Conservation (phyloP, 1,284 basidiomycete genomes). For the Sphaerobolus stellatus region DNA sequence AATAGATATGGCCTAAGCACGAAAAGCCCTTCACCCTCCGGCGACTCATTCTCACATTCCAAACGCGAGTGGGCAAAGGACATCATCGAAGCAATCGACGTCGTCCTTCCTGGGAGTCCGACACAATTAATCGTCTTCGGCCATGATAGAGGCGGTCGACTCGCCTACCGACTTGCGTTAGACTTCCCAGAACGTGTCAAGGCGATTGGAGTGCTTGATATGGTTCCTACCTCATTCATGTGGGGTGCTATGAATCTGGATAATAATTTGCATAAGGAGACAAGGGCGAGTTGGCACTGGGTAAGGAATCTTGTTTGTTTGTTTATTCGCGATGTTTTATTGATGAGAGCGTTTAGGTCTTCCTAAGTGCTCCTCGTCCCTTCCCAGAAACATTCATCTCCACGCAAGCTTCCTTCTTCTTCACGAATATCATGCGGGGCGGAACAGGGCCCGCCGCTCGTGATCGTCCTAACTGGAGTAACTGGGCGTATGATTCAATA, state of each 20-base stretch:
- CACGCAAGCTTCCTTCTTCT: slow-evolving; percentile 21
- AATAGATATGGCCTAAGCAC: slow-evolving; percentile 25
- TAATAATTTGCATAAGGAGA: slow-evolving; percentile 19
- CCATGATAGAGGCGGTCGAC: slow-evolving; percentile 29
- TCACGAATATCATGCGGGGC: slow-evolving; percentile 16
- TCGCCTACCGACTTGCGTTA: slow-evolving; percentile 27
- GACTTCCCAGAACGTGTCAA: slow-evolving; percentile 21
- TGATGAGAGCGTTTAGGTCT: slow-evolving; percentile 19
- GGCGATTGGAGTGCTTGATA: slow-evolving; percentile 26
- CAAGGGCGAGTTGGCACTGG: slow-evolving; percentile 25
- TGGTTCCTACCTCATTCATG: slow-evolving; percentile 25
- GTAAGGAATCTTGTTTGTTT: slow-evolving; percentile 12
- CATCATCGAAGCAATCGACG: slow-evolving; percentile 21
- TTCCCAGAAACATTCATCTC: slow-evolving; percentile 26
- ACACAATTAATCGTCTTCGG: slow-evolving; percentile 23
- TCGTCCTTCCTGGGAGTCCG: slow-evolving; percentile 8
- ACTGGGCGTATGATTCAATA: slow-evolving; percentile 23
- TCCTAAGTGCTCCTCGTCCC: slow-evolving; percentile 26
- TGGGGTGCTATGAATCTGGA: slow-evolving; percentile 24
- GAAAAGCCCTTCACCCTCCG: slow-evolving; percentile 20
- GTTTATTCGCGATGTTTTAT: neutral
- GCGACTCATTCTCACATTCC: slow-evolving; percentile 22
- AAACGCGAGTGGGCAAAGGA: slow-evolving; percentile 27
- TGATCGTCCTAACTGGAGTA: neutral
- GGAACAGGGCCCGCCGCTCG: slow-evolving; percentile 22